A percentile compares a stretch with the other conserved stretches of the same genome.
These are phyloP conservation scores for Paecilomyces formosus DNA, from an alignment of 2,329 filamentous ascomycete genomes.

Conservation along the genomic window DNA sequence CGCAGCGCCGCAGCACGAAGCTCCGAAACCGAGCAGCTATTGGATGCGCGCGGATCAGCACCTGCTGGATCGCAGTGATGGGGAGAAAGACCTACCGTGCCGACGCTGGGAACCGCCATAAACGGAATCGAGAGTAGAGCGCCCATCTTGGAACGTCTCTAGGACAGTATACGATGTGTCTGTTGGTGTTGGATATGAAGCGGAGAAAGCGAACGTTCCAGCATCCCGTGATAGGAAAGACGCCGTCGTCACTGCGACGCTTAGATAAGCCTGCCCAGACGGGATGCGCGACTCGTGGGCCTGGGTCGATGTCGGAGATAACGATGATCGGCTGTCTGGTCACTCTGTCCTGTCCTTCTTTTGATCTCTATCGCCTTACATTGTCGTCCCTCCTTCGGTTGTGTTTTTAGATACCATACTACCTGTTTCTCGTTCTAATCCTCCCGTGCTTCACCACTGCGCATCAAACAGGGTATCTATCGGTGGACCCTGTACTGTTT, in stretches of 20 bases:
- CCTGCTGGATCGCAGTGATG: not conserved
- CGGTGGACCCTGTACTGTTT: not conserved
- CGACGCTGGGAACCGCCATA: conserved; percentile 75
- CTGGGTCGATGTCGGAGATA: conserved; percentile 4
- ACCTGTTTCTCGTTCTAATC: not conserved
- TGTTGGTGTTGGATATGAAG: not conserved
- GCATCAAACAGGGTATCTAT: not conserved
- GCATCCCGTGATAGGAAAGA: not conserved
- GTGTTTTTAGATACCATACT: not conserved
- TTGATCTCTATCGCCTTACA: not conserved
- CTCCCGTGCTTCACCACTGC: not conserved
- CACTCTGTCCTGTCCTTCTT: not conserved
- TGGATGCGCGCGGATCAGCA: conserved; percentile 9
- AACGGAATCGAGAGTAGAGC: conserved; percentile 84
- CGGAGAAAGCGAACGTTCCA: conserved; percentile 1
- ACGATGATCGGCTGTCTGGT: not conserved
- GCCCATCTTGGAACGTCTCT: conserved; percentile 58
- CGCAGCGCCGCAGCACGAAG: conserved; percentile 92
- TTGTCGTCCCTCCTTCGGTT: not conserved
- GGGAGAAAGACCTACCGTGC: conserved; percentile 55
- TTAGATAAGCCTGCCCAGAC: conserved; percentile 2
- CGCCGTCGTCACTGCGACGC: conserved; percentile 2
- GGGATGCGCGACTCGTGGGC: not conserved
- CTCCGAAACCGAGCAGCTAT: conserved; percentile 68
- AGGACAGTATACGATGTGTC: not conserved